Base-by-base conservation (phyloP, 768 basidiomycete species). In the Kwoniella dendrophila region DNA sequence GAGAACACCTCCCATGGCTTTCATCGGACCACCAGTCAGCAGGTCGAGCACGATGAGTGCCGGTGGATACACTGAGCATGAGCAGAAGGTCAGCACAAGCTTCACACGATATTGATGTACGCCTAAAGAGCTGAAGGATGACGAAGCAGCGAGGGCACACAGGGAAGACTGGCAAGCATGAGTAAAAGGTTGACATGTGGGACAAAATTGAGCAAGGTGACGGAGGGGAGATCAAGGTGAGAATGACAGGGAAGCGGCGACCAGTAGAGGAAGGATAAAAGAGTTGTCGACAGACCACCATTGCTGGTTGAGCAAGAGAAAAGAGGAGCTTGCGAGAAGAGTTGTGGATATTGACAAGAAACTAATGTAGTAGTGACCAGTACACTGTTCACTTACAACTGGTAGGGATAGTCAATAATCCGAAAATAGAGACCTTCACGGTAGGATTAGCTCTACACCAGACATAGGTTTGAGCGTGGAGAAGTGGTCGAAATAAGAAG, bases 381-480 rank as follows among this genome's bases (percentile, higher is more conserved):
- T 20, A 40, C 20, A 40, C 7, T 22, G 20, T 3, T 10, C 3
- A 72, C 78, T 63, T 52, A 79, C 78, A 58, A 29, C 74, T 73
- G 1, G 76, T 75, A 14, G 78, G 78, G 10, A 79, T 69, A 3
- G 69, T 75, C n/a, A 79, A 18, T 11, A 79, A 59, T 0, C 78
- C 78, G 45, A 79, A 79, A 30, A 79, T 58, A 2, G 74, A 77
- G 11, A 79, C 69, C 49, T 74, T 77, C 41, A 73, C 53, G 10
- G 74, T 77, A 1, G 78, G 71, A 53, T 79, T 74, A 6, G 78
- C 66, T 3, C 78, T 59, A 50, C 73, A 77, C 74, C 76, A 79
- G 0, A 77, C 58, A 48, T 79, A 79, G 22, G 72, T 79, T 54
- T 79, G 78, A 12, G 78, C 78, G 58, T 75, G 73, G 2, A 79